Base-by-base conservation (phyloP, 2,329 filamentous ascomycete genomes). In the Fusarium continuum region DNA sequence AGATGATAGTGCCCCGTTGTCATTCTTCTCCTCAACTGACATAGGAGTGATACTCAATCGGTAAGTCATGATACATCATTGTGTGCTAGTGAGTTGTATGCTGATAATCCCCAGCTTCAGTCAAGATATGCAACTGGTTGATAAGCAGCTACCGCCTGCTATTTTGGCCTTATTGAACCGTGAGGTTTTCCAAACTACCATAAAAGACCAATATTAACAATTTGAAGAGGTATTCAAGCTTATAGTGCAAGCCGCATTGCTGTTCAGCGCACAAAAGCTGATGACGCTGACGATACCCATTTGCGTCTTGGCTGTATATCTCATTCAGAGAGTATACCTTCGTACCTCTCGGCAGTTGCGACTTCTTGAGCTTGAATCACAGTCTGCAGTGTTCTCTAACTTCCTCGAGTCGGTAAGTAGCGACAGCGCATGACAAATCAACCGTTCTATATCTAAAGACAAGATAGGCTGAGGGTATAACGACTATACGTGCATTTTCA, bases 351-450 rank as follows among this genome's bases (percentile, higher is more conserved):
- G 44, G 0, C 44, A 38, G 4, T 22, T 47, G 5, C 44, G 44
- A 2, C 22, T 47, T 2, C 44, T 47, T 0, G 29, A 47, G 8
- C 4, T 47, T 2, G 44, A 47, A 8, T 47, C 44, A 0, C 31
- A 47, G 16, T 47, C 44, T 20, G 16, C 44, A 16, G 22, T 47
- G 1, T 47, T 26, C 22, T 26, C 44, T 1, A 38, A 16, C 7
- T 47, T 47, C 14, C 44, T 47, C 5, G 44, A 47, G 2, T 38
- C 44, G 0, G 44, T 38, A 16, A 14, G 43, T 46, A 25, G 8
- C 6, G 8, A 0, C 11, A 4, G 2, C 2, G 5, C 6, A 4
- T 6, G 1, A 36, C 17, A 20, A 9, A 25, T 25, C 23, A 25
- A 25, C 23, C 23, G 23, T 25, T 25, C 23, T 25, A 25, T 25